Base-by-base conservation (phyloP, 441 rosid genomes). In the Croton laevigatus region DNA sequence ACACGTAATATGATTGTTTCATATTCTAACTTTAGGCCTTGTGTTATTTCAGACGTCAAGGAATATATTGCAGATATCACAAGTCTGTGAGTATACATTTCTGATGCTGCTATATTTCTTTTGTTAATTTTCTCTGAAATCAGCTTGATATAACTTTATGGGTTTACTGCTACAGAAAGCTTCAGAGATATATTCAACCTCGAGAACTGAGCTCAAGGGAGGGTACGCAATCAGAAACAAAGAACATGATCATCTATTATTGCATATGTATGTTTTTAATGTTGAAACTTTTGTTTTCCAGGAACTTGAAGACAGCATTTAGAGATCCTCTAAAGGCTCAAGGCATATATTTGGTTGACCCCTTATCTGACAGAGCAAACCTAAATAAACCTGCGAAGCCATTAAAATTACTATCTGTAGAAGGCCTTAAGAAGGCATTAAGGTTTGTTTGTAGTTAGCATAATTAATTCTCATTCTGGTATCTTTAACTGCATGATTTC, bases 161-260 rank as follows among this genome's bases (percentile, higher is more conserved):
- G 71, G 45, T 52, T 13, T 66, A 34, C 71, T 76, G 68, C 19
- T 71, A 63, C 80, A 95, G 98, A 96, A 91, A 77, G 83, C 85
- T 67, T 84, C 97, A 6, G 89, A 89, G 73, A 84, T 62, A 74
- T 90, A 74, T 81, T 81, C 87, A 65, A 86, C 86, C 20, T 61
- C 66, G 16, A 80, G 97, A 62, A 75, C 89, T 66, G 94, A 93
- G 82, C 87, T 93, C 74, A 89, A 88, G 81, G 98, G 97, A 83
- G 97, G 98, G 98, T 93, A 84, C 20, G 92, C 68, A n/a, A 74
- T 65, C 73, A 61, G 51, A 73, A 4, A 40, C 44, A 40, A 40
- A 40, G 44, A 5, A 40, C 44, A 27, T 27, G 32, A 27, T 40
- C 10, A 40, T 40, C 44, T 40, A 9, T 1, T 40, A 9, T 1